Evolutionary conservation across 2,329 filamentous ascomycete species (phyloP).

Genomic region (Colletotrichum cordylinicola): DNA sequence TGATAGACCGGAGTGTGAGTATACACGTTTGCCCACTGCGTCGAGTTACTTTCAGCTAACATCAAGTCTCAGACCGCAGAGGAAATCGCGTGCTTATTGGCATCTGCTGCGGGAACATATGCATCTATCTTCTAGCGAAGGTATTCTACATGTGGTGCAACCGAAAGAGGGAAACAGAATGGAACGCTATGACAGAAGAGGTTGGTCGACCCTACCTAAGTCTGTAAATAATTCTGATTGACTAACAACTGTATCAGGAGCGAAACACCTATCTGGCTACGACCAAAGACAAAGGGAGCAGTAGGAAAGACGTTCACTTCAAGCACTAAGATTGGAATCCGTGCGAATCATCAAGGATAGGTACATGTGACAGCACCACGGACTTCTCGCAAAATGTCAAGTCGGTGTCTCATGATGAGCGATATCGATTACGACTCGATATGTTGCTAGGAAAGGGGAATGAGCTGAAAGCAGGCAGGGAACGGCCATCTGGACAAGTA

Average conservation of each 20-base stretch:
- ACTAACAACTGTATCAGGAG: background rate
- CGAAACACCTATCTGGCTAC: conserved; percentile 15
- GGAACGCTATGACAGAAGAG: conserved; percentile 53
- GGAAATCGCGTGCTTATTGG: conserved; percentile 25
- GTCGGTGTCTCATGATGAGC: too few relatives aligned
- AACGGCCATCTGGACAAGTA: background rate
- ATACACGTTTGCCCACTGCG: background rate
- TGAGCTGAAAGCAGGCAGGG: background rate
- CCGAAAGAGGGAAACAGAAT: conserved; percentile 47
- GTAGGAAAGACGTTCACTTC: conserved; percentile 19
- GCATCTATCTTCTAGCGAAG: conserved; percentile 52
- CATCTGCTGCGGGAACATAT: conserved; percentile 25
- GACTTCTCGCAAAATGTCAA: background rate
- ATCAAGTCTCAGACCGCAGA: background rate
- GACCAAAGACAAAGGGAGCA: conserved; percentile 20
- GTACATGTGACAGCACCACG: rapidly evolving
- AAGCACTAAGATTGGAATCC: background rate
- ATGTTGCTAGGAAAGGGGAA: background rate
- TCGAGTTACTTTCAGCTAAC: background rate
- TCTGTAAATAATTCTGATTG: background rate
- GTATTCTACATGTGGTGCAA: conserved; percentile 60
- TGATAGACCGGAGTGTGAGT: conserved; percentile 43
- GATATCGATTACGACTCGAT: rapidly evolving
- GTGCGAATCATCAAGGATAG: too few relatives aligned
- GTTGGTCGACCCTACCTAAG: background rate